These are phyloP conservation scores for Cryphonectria parasitica DNA, from an alignment of 2,329 filamentous ascomycete species.

Conservation along the genomic window DNA sequence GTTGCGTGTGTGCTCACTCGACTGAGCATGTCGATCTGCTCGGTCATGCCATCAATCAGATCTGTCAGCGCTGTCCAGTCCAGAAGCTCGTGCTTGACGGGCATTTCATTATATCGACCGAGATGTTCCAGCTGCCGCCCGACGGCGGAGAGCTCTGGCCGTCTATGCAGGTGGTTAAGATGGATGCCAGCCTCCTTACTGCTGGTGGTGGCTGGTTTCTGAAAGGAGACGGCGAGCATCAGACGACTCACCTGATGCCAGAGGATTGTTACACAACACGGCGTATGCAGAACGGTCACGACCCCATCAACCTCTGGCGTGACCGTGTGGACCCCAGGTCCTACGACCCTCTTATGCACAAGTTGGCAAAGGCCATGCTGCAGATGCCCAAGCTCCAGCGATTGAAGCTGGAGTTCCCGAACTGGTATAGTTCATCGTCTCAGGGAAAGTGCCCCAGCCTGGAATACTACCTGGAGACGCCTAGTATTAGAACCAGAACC, in stretches of 20 bases:
- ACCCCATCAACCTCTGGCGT: background rate
- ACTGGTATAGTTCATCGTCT: background rate
- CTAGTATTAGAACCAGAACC: background rate
- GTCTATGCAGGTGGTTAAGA: background rate
- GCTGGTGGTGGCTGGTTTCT: background rate
- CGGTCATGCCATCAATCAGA: background rate
- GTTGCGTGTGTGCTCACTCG: background rate
- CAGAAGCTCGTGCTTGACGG: background rate
- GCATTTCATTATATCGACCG: background rate
- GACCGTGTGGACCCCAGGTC: background rate
- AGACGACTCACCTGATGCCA: background rate
- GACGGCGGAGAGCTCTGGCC: background rate
- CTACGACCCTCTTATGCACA: background rate
- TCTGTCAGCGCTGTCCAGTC: background rate
- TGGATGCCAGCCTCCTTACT: background rate
- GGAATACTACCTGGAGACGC: background rate
- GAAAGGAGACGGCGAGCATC: background rate
- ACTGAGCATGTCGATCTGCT: background rate
- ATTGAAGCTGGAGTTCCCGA: background rate
- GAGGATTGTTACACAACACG: background rate
- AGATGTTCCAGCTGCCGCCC: background rate
- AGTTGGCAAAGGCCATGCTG: background rate
- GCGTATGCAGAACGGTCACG: background rate
- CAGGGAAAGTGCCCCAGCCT: background rate
- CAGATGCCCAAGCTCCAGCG: constrained; percentile 3